phyloP scores from a whole-genome alignment of 495 filamentous ascomycete species.

The Penicillium alfredii region DNA sequence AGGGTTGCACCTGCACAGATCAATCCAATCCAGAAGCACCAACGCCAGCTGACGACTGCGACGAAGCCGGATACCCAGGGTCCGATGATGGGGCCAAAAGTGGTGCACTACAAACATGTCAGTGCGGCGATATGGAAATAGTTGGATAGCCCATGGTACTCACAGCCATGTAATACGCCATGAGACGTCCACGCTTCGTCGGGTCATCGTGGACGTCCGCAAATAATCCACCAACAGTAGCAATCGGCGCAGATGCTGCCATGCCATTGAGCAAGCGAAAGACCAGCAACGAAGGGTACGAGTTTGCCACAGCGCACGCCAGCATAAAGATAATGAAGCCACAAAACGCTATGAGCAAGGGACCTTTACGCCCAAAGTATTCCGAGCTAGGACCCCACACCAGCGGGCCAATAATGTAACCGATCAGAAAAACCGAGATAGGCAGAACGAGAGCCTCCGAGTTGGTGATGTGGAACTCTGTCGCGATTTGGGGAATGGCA shows the following conservation, averaged over 20 bases:
- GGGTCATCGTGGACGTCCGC: slow-evolving; percentile 63
- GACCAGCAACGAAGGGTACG: slow-evolving; percentile 56
- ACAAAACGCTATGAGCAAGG: slow-evolving; percentile 55
- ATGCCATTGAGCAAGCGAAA: slow-evolving; percentile 63
- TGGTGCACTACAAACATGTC: slow-evolving; percentile 43
- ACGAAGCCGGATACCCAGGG: slow-evolving; percentile 61
- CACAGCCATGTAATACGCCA: slow-evolving; percentile 65
- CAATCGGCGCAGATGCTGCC: slow-evolving; percentile 59
- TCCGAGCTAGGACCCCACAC: slow-evolving; percentile 65
- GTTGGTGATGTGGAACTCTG: slow-evolving; percentile 53
- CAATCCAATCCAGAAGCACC: slow-evolving; percentile 58
- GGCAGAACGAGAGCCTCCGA: slow-evolving; percentile 59
- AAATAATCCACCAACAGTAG: slow-evolving; percentile 63
- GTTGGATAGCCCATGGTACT: too few species aligned
- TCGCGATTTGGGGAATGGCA: slow-evolving; percentile 51
- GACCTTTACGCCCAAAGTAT: slow-evolving; percentile 55
- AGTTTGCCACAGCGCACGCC: slow-evolving; percentile 60
- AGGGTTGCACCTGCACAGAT: slow-evolving; percentile 47
- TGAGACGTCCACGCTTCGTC: slow-evolving; percentile 54
- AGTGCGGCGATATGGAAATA: background rate
- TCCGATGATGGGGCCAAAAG: slow-evolving; percentile 56
- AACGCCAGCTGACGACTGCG: slow-evolving; percentile 54
- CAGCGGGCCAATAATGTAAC: slow-evolving; percentile 59
- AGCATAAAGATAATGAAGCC: slow-evolving; percentile 63
- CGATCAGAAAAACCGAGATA: slow-evolving; percentile 67